These are phyloP conservation scores for Mycosarcoma mackinlayi DNA, from an alignment of 1,284 basidiomycete genomes.

Conservation along the genomic window DNA sequence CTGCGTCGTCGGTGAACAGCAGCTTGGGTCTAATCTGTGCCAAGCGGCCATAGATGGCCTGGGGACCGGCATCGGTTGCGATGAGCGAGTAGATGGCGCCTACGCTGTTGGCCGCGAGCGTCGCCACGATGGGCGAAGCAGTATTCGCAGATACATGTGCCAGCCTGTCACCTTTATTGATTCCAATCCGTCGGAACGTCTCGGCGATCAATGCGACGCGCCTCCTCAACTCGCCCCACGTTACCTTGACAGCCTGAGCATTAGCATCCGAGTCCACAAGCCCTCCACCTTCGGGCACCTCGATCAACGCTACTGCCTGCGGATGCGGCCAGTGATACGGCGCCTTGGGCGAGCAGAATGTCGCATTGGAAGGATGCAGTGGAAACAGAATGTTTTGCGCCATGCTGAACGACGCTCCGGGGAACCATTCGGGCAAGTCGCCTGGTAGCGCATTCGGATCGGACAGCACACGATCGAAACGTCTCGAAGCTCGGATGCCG, in stretches of 20 bases:
- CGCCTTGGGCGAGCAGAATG: conserved; percentile 40
- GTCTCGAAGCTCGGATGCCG: conserved; percentile 33
- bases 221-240: conserved; percentile 47
- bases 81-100: conserved; percentile 53
- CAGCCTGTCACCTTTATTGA: conserved; percentile 37
- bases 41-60: conserved; percentile 53
- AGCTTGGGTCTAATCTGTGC: conserved; percentile 67
- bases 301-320: conserved; percentile 21
- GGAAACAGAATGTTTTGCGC: conserved; percentile 54
- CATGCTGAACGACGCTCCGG: conserved; percentile 40
- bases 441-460: conserved; percentile 43
- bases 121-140: conserved; percentile 29
- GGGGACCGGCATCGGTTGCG: conserved; percentile 48
- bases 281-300: conserved; percentile 48
- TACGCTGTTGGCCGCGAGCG: conserved; percentile 45
- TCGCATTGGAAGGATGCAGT: conserved; percentile 45
- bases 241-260: conserved; percentile 19
- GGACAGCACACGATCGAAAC: conserved; percentile 39
- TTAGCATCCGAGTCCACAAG: conserved; percentile 14
- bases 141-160: conserved; percentile 50
- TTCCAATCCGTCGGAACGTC: conserved; percentile 33
- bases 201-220: conserved; percentile 42
- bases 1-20: conserved; percentile 67
- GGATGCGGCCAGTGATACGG: conserved; percentile 47
- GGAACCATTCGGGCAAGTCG: conserved; percentile 48